Conservation (phyloP, 129 eudicot genomes). For the Helianthus annuus region DNA sequence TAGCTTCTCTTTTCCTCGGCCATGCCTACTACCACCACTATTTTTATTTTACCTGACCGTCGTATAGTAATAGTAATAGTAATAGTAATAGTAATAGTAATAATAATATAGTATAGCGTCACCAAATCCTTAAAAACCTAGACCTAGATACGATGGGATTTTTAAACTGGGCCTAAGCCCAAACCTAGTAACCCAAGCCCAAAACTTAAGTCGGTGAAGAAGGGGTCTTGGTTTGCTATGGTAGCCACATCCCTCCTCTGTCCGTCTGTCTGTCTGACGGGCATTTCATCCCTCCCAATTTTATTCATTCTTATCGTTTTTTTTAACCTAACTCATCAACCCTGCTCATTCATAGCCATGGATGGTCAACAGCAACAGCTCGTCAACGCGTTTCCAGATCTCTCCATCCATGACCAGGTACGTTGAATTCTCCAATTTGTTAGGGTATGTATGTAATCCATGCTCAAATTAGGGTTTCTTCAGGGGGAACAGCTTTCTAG, state of each 20-base stretch:
- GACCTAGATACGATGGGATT: no score
- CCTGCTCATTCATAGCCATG: slow-evolving; percentile 30
- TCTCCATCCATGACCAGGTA: slow-evolving; percentile 42
- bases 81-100: no score
- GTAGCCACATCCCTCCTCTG: no score
- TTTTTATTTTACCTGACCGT: no score
- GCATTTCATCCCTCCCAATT: slow-evolving; percentile 14
- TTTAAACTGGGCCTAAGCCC: no score
- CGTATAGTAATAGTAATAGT: no score
- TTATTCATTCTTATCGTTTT: slow-evolving; percentile 22
- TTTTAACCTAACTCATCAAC: not conserved
- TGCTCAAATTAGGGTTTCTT: slow-evolving; percentile 16
- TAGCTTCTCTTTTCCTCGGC: no score
- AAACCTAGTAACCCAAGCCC: no score
- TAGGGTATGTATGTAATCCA: not conserved
- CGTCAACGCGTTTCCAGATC: slow-evolving; percentile 40
- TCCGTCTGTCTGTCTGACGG: slow-evolving; percentile 17
- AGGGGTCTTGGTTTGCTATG: not conserved
- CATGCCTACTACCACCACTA: no score
- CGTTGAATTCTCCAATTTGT: not conserved
- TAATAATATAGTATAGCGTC: no score
- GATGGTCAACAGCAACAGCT: slow-evolving; percentile 45
- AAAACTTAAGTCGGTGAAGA: not conserved
- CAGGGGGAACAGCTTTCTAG: slow-evolving; percentile 33
- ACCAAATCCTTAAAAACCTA: no score